Evolutionary conservation across 768 basidiomycete species (phyloP).

Genomic region (Mycena pura): DNA sequence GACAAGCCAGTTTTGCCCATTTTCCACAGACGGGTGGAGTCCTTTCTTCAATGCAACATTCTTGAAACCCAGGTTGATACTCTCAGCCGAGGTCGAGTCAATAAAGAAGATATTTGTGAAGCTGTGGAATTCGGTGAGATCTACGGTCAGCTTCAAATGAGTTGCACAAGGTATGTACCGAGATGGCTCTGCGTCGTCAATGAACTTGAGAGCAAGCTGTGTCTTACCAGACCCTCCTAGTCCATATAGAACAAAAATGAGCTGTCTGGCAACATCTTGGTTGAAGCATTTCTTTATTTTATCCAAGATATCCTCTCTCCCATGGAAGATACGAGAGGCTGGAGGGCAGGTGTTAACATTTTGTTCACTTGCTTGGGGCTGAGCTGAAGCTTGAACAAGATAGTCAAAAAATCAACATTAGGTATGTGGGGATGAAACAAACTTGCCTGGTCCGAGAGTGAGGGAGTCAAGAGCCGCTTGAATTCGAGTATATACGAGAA

Average conservation of each 20-base stretch:
- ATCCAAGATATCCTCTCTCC: neutral
- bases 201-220: slow-evolving; percentile 10
- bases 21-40: neutral
- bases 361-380: no score
- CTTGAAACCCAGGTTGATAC: slow-evolving; percentile 1
- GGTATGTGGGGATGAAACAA: no score
- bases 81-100: neutral
- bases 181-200: neutral
- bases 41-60: neutral
- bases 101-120: slow-evolving; percentile 9
- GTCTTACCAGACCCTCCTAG: slow-evolving; percentile 14
- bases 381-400: no score
- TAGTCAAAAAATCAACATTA: no score
- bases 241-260: neutral
- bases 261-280: neutral
- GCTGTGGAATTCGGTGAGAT: neutral
- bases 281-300: neutral
- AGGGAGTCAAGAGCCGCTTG: no score
- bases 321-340: neutral
- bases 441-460: no score
- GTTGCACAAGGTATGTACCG: no score
- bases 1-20: neutral
- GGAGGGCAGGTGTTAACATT: neutral
- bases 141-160: no score
- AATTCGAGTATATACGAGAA: no score